Evolutionary conservation across 2,329 filamentous ascomycete genomes (phyloP).

Genomic region (Microsporum ferrugineum): DNA sequence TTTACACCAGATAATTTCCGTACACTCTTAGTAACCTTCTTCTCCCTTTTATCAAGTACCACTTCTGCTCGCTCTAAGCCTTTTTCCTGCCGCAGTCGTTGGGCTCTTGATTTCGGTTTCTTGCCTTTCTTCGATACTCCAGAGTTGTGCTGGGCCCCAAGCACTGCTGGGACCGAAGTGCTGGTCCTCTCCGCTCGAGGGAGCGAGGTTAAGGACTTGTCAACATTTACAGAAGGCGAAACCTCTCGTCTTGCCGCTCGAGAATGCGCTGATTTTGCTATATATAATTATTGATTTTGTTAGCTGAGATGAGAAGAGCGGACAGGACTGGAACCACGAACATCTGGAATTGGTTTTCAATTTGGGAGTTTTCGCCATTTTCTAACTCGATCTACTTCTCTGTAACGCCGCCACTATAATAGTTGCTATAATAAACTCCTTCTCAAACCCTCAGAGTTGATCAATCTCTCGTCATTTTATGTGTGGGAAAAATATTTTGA

Average conservation of each 20-base stretch:
- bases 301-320: neutral
- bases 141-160: constrained; percentile 38
- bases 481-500: constrained; percentile 15
- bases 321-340: neutral
- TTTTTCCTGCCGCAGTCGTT: constrained; percentile 44
- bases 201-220: constrained; percentile 38
- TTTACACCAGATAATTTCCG: constrained; percentile 39
- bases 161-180: constrained; percentile 35
- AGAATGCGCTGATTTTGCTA: constrained; percentile 45
- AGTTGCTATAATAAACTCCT: too few species aligned
- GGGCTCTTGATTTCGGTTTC: constrained; percentile 41
- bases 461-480: neutral
- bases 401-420: too few species aligned
- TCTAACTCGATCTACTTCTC: constrained; percentile 10
- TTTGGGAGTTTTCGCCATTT: constrained; percentile 30
- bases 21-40: constrained; percentile 44
- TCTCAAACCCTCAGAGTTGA: too few species aligned
- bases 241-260: constrained; percentile 48
- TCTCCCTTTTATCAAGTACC: constrained; percentile 44
- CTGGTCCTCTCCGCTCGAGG: constrained; percentile 31
- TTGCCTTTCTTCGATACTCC: constrained; percentile 42
- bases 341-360: constrained; percentile 24
- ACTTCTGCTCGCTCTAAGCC: constrained; percentile 46
- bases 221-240: constrained; percentile 43
- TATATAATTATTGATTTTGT: neutral